Evolutionary conservation across 345 rosid species (phyloP).

Genomic region (Geranium brycei): DNA sequence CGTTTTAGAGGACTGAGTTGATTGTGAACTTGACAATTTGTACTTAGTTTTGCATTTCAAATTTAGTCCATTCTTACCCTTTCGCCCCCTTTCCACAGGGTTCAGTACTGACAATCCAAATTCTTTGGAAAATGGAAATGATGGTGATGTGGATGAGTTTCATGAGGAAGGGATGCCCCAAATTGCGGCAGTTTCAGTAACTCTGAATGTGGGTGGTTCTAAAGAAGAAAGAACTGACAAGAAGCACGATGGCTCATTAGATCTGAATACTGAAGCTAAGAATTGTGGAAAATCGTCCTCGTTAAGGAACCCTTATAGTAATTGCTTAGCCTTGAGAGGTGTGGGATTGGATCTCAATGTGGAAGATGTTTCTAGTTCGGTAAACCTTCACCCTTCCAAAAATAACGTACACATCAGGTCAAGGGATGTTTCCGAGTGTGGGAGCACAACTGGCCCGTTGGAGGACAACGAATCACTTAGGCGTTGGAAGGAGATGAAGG

Average conservation of each 20-base stretch:
- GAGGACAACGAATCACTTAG: constrained; percentile 50
- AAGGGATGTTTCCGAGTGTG: constrained; percentile 55
- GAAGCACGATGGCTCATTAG: constrained; percentile 16
- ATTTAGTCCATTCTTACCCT: constrained; percentile 2
- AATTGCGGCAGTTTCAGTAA: constrained; percentile 20
- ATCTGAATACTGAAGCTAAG: constrained; percentile 29
- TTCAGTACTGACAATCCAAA: constrained; percentile 13
- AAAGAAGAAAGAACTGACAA: constrained; percentile 14
- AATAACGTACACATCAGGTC: constrained; percentile 18
- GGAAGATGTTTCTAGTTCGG: constrained; percentile 42
- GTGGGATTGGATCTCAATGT: constrained; percentile 40
- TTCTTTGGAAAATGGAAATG: constrained; percentile 13
- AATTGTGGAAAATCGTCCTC: constrained; percentile 14
- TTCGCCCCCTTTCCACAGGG: constrained; percentile 3
- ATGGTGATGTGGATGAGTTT: constrained; percentile 9
- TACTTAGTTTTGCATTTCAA: neutral
- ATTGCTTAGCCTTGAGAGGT: constrained; percentile 19
- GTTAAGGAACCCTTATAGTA: constrained; percentile 13
- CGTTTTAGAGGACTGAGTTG: neutral
- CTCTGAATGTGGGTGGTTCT: constrained; percentile 15
- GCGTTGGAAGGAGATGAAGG: constrained; percentile 82
- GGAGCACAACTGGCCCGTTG: constrained; percentile 40
- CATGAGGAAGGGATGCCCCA: constrained; percentile 27
- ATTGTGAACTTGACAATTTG: neutral
- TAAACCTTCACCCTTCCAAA: constrained; percentile 25